Evolutionary conservation across 768 basidiomycete genomes (phyloP).

Genomic region (Amanita fuliginea): DNA sequence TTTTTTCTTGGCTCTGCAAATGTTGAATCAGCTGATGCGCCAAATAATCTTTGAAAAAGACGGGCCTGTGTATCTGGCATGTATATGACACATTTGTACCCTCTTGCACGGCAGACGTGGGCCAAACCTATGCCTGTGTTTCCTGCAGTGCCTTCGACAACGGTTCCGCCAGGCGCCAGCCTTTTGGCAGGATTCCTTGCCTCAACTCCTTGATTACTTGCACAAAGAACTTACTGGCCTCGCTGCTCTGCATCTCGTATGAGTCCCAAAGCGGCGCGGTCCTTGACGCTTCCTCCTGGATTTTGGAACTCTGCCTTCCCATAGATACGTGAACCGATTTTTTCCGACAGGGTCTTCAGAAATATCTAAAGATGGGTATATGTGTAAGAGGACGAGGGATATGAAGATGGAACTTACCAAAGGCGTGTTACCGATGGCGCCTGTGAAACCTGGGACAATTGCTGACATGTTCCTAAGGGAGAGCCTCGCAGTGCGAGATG

Average conservation of each 20-base stretch:
- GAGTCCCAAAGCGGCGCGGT: slow-evolving; percentile 88
- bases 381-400: background rate
- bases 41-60: background rate
- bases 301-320: slow-evolving; percentile 99
- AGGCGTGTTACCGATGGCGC: slow-evolving; percentile 89
- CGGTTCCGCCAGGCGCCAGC: slow-evolving; percentile 86
- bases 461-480: background rate
- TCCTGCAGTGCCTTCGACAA: slow-evolving; percentile 96
- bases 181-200: slow-evolving; percentile 21
- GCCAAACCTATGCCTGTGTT: slow-evolving; percentile 97
- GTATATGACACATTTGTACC: slow-evolving; percentile 98
- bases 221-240: slow-evolving; percentile 47
- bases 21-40: background rate
- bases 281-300: slow-evolving; percentile 96
- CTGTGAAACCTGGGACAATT: slow-evolving; percentile 68
- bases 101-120: slow-evolving; percentile 85
- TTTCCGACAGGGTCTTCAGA: slow-evolving; percentile 70
- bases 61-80: slow-evolving; percentile 90
- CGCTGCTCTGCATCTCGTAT: slow-evolving; percentile 77
- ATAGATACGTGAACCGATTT: slow-evolving; percentile 72
- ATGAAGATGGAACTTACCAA: slow-evolving; percentile 39
- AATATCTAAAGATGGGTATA: slow-evolving; percentile 47
- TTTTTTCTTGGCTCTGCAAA: slow-evolving; percentile 91
- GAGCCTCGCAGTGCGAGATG: background rate
- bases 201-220: background rate